Base-by-base conservation (phyloP, 129 eudicot genomes). In the Flaveria trinervia region DNA sequence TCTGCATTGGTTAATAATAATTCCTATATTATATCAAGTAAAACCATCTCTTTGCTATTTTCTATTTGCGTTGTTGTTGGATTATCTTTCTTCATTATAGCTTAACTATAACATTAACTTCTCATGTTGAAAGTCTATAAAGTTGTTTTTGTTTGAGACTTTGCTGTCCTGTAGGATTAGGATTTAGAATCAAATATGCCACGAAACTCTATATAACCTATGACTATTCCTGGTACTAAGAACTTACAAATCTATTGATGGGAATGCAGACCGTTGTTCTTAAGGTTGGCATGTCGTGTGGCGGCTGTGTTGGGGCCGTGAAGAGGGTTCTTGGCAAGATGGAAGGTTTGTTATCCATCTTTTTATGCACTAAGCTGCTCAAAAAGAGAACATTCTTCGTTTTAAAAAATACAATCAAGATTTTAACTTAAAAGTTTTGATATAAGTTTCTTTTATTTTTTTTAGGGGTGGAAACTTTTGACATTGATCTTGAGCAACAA, bases 231-330 rank as follows among this genome's bases (percentile, higher is more conserved):
- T 36, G 30, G 46, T 30, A 46, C 15, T 12, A 48, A 5, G 13
- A 79, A 71, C 83, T 79, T 79, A 13, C 77, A 49, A 79, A 30
- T 26, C 26, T 65, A 26, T 52, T 13, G 36, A 73, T 86, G 16
- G 62, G 60, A 56, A 49, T 85, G 88, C 96, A 92, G 98, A 92
- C 93, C 45, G 98, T 92, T 79, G 94, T 88, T 80, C 96, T 92
- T 65, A 92, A 86, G 87, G 98, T 92, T 83, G 98, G 87, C 81
- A 92, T 92, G 98, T 83, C 98, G 64, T 92, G 98, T 84, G 91
- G 92, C 70, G 98, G 98, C 73, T 92, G 98, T 64, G 93, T 88
- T 43, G 98, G 98, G 41, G 98, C 98, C 36, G 98, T 92, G 76
- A 83, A 90, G 82, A 81, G 98, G 85, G 96, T 92, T 77, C 79